Evolutionary conservation across 2,329 filamentous ascomycete species (phyloP).

Genomic region (Penicillium sp.): DNA sequence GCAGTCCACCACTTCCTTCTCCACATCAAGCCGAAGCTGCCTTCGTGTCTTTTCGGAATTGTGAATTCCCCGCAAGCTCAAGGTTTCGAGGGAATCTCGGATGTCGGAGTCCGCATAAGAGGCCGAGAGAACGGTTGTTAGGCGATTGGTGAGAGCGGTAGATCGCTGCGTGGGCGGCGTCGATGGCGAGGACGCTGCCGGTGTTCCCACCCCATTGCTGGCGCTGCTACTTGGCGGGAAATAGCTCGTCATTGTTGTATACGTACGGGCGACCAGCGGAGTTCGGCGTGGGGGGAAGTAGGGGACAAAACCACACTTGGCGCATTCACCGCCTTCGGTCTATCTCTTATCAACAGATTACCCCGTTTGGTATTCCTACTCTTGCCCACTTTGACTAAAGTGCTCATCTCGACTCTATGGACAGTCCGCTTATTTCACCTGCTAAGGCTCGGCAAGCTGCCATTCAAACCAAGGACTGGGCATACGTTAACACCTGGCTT

Average conservation of each 20-base stretch:
- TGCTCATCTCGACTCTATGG: slow-evolving; percentile 25
- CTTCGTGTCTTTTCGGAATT: slow-evolving; percentile 80
- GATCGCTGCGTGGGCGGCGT: slow-evolving; percentile 37
- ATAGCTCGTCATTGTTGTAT: slow-evolving; percentile 38
- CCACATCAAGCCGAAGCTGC: slow-evolving; percentile 76
- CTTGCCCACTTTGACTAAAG: neutral
- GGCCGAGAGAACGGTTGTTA: slow-evolving; percentile 82
- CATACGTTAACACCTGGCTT: slow-evolving; percentile 83
- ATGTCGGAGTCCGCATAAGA: slow-evolving; percentile 94
- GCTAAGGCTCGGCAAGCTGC: slow-evolving; percentile 72
- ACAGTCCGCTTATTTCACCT: slow-evolving; percentile 57
- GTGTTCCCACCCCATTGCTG: slow-evolving; percentile 27
- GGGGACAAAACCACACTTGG: slow-evolving; percentile 18
- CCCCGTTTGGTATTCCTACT: neutral
- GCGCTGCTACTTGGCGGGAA: slow-evolving; percentile 29
- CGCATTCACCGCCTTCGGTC: slow-evolving; percentile 24
- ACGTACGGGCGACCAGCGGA: slow-evolving; percentile 5
- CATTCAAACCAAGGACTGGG: slow-evolving; percentile 87
- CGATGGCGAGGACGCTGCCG: slow-evolving; percentile 32
- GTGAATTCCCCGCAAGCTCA: slow-evolving; percentile 70
- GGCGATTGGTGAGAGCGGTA: slow-evolving; percentile 76
- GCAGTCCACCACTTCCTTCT: slow-evolving; percentile 89
- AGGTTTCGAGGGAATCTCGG: slow-evolving; percentile 74
- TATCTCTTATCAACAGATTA: slow-evolving; percentile 21
- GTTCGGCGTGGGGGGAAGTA: slow-evolving; percentile 23